Percentiles rank a stretch among this genome's conserved stretches.
Conservation (phyloP, 805 yeast species). For the Candida ovalis region DNA sequence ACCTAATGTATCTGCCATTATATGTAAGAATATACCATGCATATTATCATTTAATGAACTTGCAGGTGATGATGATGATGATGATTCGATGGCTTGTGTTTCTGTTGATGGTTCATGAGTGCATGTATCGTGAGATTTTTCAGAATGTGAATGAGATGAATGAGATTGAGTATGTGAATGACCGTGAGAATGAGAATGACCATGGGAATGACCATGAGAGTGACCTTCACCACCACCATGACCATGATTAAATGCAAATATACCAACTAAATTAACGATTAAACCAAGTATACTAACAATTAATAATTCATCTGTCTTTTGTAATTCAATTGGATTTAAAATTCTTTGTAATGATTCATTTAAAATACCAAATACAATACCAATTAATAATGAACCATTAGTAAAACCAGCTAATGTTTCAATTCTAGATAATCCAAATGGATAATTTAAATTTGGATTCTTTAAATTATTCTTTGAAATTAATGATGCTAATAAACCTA, state of each 20-base stretch:
- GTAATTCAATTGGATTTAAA: conserved; percentile 69
- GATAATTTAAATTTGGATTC: conserved; percentile 45
- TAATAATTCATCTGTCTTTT: conserved; percentile 77
- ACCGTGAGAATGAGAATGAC: conserved; percentile 26
- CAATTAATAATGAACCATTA: conserved; percentile 82
- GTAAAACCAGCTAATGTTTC: conserved; percentile 95
- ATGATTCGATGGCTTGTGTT: too few relatives aligned
- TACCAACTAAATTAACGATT: conserved; percentile 85
- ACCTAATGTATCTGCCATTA: conserved; percentile 93
- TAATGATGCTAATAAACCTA: conserved; percentile 84
- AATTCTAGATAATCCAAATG: conserved; percentile 80
- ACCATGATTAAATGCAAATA: conserved; percentile 91
- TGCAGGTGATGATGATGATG: conserved; percentile 35
- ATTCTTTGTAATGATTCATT: conserved; percentile 85
- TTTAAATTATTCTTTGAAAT: conserved; percentile 29
- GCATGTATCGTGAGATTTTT: conserved; percentile 3
- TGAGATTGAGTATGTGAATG: conserved; percentile 8
- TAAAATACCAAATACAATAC: conserved; percentile 83
- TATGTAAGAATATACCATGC: conserved; percentile 92
- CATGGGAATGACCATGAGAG: conserved; percentile 21
- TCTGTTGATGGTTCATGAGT: conserved; percentile 12
- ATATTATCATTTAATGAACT: conserved; percentile 62
- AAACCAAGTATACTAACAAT: conserved; percentile 84
- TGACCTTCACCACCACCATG: conserved; percentile 52
- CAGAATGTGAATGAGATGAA: conserved; percentile 12